A percentile compares a stretch with the other conserved stretches of the same genome.
phyloP scores from a whole-genome alignment of 108 stramenopile species.

The Skeletonema potamos region DNA sequence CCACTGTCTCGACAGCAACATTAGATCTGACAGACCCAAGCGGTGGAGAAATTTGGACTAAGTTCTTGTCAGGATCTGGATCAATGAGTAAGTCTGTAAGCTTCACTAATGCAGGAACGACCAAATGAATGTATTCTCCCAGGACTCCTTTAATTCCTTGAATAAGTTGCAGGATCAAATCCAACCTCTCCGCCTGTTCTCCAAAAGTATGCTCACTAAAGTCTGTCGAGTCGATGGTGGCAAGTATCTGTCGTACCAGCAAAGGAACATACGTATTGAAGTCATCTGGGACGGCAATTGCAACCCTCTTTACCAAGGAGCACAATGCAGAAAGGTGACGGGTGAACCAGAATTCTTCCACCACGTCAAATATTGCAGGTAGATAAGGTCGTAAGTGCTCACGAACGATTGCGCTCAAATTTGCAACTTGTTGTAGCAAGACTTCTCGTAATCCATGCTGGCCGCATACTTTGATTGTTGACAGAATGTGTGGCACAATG shows the following conservation, averaged over 20 bases:
- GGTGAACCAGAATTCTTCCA: conserved; percentile 87
- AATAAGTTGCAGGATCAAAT: conserved; percentile 67
- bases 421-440: conserved; percentile 87
- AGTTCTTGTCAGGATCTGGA: conserved; percentile 17
- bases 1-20: conserved; percentile 55
- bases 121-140: conserved; percentile 75
- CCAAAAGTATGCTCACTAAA: conserved; percentile 33
- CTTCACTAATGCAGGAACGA: conserved; percentile 85
- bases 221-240: conserved; percentile 67
- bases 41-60: conserved; percentile 6
- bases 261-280: conserved; percentile 78
- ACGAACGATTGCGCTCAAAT: conserved; percentile 82
- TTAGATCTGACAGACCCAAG: conserved; percentile 23
- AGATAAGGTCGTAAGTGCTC: conserved; percentile 91
- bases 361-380: conserved; percentile 85
- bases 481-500: conserved; percentile 90
- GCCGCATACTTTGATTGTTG: conserved; percentile 70
- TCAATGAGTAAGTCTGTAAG: conserved; percentile 71
- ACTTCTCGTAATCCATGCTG: conserved; percentile 88
- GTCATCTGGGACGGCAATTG: conserved; percentile 82
- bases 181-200: conserved; percentile 49
- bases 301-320: conserved; percentile 79
- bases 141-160: conserved; percentile 67
- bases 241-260: conserved; percentile 66
- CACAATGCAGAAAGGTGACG: conserved; percentile 88